Evolutionary conservation across 139 green algal genomes (phyloP).

Genomic region (Tetradesmus lagerheimii): DNA sequence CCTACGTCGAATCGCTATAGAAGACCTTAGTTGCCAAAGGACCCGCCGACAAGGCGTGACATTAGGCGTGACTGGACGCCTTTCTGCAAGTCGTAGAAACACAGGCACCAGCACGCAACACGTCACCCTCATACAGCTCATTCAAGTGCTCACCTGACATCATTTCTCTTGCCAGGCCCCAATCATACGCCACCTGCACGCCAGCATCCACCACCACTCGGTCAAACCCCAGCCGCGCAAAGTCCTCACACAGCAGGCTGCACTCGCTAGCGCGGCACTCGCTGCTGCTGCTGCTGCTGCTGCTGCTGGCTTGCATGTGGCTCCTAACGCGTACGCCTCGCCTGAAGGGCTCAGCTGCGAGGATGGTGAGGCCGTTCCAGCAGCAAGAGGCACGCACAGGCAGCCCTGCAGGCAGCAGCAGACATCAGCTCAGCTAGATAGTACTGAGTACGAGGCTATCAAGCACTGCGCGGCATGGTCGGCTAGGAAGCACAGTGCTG

Average conservation of each 20-base stretch:
- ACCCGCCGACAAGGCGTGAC: no score
- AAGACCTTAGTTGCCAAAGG: no score
- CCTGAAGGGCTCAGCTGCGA: conserved; percentile 63
- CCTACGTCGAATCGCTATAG: no score
- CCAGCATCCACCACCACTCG: conserved; percentile 71
- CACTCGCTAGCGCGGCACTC: conserved; percentile 74
- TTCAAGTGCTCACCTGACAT: conserved; percentile 9
- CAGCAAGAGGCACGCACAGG: conserved; percentile 71
- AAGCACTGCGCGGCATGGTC: not conserved
- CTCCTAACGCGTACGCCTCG: conserved; percentile 44
- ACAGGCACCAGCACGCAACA: not conserved
- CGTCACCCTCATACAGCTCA: no score
- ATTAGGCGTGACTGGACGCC: no score
- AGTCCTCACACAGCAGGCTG: conserved; percentile 72
- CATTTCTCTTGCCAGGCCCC: conserved; percentile 25
- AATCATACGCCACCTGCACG: conserved; percentile 64
- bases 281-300: not conserved
- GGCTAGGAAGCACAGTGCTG: no score
- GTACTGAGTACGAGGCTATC: not conserved
- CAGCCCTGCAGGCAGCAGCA: conserved; percentile 39
- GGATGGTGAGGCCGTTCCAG: conserved; percentile 74
- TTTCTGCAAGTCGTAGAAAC: no score
- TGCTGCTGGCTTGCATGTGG: conserved; percentile 4
- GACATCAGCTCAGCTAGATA: not conserved
- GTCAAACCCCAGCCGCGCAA: conserved; percentile 52